Percentiles rank a stretch among this genome's conserved stretches.
phyloP scores from a whole-genome alignment of 169 alveolate species.

The Eimeria necatrix region DNA sequence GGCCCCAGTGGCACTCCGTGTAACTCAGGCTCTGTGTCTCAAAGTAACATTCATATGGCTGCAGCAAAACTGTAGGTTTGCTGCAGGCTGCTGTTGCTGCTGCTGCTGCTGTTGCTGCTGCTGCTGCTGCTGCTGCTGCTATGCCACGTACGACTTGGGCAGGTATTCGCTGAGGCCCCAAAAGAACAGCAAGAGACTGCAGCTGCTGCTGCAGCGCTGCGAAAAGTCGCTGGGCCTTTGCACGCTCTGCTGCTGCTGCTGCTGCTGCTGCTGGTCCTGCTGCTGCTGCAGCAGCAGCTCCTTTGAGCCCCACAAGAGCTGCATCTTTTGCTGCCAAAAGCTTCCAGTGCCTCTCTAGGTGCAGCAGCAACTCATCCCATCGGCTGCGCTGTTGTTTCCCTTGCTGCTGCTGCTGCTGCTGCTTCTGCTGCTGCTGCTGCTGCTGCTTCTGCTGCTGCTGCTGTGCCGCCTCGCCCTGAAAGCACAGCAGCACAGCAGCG shows the following conservation, averaged over 20 bases:
- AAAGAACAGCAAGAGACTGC: slow-evolving; percentile 31
- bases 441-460: slow-evolving; percentile 20
- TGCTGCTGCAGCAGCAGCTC: slow-evolving; percentile 13
- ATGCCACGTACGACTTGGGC: background rate
- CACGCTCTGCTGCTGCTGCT: slow-evolving; percentile 66
- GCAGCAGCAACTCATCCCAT: slow-evolving; percentile 61
- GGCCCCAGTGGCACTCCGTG: background rate
- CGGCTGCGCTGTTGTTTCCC: background rate
- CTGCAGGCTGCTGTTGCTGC: slow-evolving; percentile 39
- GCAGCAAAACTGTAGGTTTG: background rate
- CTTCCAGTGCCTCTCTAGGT: slow-evolving; percentile 64
- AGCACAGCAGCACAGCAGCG: background rate
- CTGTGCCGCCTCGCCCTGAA: background rate
- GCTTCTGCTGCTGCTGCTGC: slow-evolving; percentile 52
- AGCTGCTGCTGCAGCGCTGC: slow-evolving; percentile 72
- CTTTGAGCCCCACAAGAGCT: background rate
- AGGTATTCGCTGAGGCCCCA: slow-evolving; percentile 52
- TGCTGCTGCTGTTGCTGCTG: slow-evolving; percentile 50
- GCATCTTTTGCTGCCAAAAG: background rate
- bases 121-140: background rate
- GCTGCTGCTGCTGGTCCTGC: slow-evolving; percentile 43
- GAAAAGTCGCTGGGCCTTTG: slow-evolving; percentile 49
- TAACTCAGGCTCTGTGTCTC: too few relatives aligned
- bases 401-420: slow-evolving; percentile 61
- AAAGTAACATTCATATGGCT: background rate